Conservation (phyloP, 2,329 filamentous ascomycete species). For the Macroventuria anomochaeta region DNA sequence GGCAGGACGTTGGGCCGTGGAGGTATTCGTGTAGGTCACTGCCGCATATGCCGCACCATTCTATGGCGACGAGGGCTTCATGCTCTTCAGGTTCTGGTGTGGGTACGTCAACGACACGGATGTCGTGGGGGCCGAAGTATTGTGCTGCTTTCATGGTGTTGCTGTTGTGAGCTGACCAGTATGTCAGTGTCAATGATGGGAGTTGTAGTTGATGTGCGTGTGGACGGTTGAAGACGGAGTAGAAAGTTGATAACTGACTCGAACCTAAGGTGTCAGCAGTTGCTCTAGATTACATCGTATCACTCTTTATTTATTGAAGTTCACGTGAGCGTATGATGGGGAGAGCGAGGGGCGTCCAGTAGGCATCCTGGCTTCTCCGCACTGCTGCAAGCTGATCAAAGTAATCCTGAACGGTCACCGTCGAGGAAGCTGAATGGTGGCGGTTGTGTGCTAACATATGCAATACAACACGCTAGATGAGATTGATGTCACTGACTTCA, state of each 20-base stretch:
- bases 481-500: too few species aligned
- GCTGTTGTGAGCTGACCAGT: background rate
- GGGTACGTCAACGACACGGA: slow-evolving; percentile 36
- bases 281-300: background rate
- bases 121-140: slow-evolving; percentile 34
- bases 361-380: background rate
- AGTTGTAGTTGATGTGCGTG: background rate
- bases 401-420: background rate
- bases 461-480: background rate
- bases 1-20: slow-evolving; percentile 20
- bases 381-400: background rate
- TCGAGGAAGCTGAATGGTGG: background rate
- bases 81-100: slow-evolving; percentile 29
- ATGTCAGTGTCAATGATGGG: background rate
- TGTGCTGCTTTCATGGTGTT: slow-evolving; percentile 42
- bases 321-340: background rate
- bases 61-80: slow-evolving; percentile 38
- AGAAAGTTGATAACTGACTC: slow-evolving; percentile 1
- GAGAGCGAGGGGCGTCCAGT: slow-evolving; percentile 2
- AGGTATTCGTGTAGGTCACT: slow-evolving; percentile 41
- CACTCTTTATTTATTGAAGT: background rate
- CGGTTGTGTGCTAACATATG: too few species aligned
- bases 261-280: background rate
- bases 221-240: background rate
- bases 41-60: slow-evolving; percentile 44